Evolutionary conservation across 257 asterid species (phyloP).

Genomic region (Knoxia roxburghii): DNA sequence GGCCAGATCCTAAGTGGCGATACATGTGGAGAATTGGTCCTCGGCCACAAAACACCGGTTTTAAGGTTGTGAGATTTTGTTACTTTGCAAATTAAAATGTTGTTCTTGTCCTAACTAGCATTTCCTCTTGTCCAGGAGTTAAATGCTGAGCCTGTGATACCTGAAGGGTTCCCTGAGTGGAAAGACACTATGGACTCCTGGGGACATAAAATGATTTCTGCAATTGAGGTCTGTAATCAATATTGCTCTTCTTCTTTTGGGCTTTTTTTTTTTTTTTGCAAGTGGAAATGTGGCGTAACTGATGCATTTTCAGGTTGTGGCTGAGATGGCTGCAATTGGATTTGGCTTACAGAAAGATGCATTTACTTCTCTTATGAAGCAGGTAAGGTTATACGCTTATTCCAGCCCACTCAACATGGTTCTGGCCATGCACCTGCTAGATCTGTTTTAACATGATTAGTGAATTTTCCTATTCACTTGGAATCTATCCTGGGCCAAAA

Average conservation of each 20-base stretch:
- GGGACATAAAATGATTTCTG: constrained; percentile 93
- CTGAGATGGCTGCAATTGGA: constrained; percentile 98
- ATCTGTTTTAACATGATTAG: background rate
- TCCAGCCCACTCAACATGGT: background rate
- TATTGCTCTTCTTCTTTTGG: constrained; percentile 13
- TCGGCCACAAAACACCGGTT: constrained; percentile 62
- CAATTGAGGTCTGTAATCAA: constrained; percentile 55
- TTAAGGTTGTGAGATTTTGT: constrained; percentile 48
- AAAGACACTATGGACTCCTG: constrained; percentile 86
- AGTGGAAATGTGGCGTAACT: constrained; percentile 11
- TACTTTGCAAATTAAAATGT: constrained; percentile 14
- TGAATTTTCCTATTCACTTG: background rate
- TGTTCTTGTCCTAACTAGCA: constrained; percentile 20
- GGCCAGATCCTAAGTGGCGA: constrained; percentile 99
- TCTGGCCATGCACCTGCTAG: background rate
- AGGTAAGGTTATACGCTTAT: constrained; percentile 37
- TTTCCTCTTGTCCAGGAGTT: constrained; percentile 51
- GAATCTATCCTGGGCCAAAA: background rate
- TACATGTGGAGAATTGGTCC: constrained; percentile 99
- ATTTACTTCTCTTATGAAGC: constrained; percentile 90
- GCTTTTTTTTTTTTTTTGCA: background rate
- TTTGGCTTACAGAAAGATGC: constrained; percentile 91
- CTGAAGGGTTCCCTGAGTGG: constrained; percentile 93
- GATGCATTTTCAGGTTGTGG: constrained; percentile 56
- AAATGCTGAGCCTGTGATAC: constrained; percentile 94